A percentile compares a stretch with the other conserved stretches of the same genome.
These are phyloP conservation scores for Akanthomyces dipterigenus DNA, from an alignment of 2,329 filamentous ascomycete species.

Conservation along the genomic window DNA sequence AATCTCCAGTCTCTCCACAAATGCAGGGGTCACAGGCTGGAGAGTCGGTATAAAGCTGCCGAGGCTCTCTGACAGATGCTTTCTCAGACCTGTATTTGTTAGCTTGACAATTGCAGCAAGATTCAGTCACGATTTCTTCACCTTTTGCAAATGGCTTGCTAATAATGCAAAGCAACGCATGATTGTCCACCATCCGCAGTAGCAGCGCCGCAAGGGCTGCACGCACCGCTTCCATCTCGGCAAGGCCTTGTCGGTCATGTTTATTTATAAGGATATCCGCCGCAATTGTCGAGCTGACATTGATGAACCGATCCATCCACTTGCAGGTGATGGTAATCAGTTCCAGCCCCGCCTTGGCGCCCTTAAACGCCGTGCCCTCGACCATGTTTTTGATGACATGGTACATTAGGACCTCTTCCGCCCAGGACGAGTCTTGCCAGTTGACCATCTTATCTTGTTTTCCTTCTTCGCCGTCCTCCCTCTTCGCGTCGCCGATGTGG, in stretches of 20 bases:
- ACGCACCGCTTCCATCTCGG: constrained; percentile 55
- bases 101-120: neutral
- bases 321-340: constrained; percentile 43
- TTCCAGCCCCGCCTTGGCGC: constrained; percentile 41
- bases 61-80: constrained; percentile 43
- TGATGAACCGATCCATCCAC: constrained; percentile 54
- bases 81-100: constrained; percentile 35
- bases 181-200: constrained; percentile 55
- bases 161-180: constrained; percentile 46
- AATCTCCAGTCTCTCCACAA: constrained; percentile 46
- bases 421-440: constrained; percentile 52
- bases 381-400: constrained; percentile 83
- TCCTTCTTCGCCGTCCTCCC: constrained; percentile 16
- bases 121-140: constrained; percentile 22
- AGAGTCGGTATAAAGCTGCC: constrained; percentile 50
- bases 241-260: constrained; percentile 37
- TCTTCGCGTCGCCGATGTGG: constrained; percentile 15
- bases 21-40: constrained; percentile 40
- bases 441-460: constrained; percentile 22
- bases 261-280: constrained; percentile 41
- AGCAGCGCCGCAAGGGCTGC: constrained; percentile 59
- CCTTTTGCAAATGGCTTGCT: constrained; percentile 47
- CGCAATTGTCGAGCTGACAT: constrained; percentile 41
- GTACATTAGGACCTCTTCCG: constrained; percentile 90
- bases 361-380: constrained; percentile 41